Base-by-base conservation (phyloP, 768 basidiomycete genomes). In the Vishniacozyma victoriae region DNA sequence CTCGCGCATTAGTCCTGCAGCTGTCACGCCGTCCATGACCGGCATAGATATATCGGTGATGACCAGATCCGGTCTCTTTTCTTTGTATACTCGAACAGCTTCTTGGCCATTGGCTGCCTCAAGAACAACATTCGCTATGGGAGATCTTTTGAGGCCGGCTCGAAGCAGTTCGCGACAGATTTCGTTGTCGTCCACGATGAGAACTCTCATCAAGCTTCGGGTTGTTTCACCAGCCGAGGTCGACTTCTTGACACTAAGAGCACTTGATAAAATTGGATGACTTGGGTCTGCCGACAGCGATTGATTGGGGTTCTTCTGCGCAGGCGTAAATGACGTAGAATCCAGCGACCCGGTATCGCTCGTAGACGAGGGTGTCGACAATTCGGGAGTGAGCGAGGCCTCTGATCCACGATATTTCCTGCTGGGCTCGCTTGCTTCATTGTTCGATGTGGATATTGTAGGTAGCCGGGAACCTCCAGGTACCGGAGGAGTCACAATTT, bases 31-130 rank as follows among this genome's bases (percentile, higher is more conserved):
- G 38, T 64, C 62, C 62, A 68, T 60, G 5, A 52, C 46, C 1
- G 66, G 66, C 66, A 68, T 68, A 5, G 57, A 60, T 4, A 68
- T 51, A 44, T 68, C 66, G n/a, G 60, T 58, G 13, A 64, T 40
- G 0, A 60, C 54, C 22, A 68, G 25, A 42, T 64, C 46, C 1
- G 66, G 66, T 15, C 20, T 29, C 29, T 56, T 58, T 1, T 46
- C 44, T 2, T 19, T 41, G 35, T 60, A 60, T 1, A 39, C 15
- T 15, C 64, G 52, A 13, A 68, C 23, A 2, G 55, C 66, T 24
- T 59, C 44, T 37, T 62, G 62, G 25, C 64, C 52, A 12, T 47
- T 40, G 5, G 62, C 66, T 44, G 60, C 43, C 0, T 22, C 24
- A 9, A 41, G 38, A n/a, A 42, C 16, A 15, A 59, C n/a, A n/a